Percentiles rank a stretch among this genome's conserved stretches.
These are phyloP conservation scores for Syzygium malaccense DNA, from an alignment of 441 rosid species.

Conservation along the genomic window DNA sequence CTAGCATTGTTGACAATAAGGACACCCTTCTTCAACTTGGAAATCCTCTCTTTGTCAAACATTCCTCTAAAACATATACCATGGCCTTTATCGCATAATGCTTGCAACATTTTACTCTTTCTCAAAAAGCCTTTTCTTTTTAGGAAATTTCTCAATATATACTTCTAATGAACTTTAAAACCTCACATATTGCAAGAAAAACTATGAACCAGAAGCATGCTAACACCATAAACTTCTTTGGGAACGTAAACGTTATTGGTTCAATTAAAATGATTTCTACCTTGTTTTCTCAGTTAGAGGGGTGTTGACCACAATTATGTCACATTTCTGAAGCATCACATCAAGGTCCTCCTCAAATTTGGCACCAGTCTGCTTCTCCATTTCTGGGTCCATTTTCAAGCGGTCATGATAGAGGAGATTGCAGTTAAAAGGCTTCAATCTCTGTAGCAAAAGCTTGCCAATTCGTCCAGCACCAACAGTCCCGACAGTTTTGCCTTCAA, in stretches of 20 bases:
- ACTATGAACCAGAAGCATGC: background rate
- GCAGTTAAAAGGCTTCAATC: slow-evolving; percentile 88
- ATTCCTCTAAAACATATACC: slow-evolving; percentile 43
- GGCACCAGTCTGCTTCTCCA: slow-evolving; percentile 72
- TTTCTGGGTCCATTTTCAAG: slow-evolving; percentile 59
- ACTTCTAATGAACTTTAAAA: background rate
- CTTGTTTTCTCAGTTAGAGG: slow-evolving; percentile 89
- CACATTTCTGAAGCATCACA: slow-evolving; percentile 79
- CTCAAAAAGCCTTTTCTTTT: background rate
- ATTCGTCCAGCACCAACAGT: slow-evolving; percentile 90
- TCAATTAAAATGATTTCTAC: slow-evolving; percentile 8
- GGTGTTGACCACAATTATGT: slow-evolving; percentile 66
- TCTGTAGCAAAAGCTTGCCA: slow-evolving; percentile 78
- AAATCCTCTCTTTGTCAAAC: slow-evolving; percentile 67
- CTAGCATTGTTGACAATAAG: slow-evolving; percentile 91
- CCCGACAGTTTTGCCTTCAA: slow-evolving; percentile 91
- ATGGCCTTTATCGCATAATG: background rate
- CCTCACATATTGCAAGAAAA: background rate
- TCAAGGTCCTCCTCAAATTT: slow-evolving; percentile 74
- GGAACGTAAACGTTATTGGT: background rate
- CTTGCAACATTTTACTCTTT: background rate
- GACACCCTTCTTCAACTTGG: slow-evolving; percentile 89
- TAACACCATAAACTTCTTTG: background rate
- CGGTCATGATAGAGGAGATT: slow-evolving; percentile 82
- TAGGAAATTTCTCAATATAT: background rate